Evolutionary conservation across 2,329 filamentous ascomycete species (phyloP), one percentile per base, ranked within the genome.

Genomic region (Didymella arachidicola): DNA sequence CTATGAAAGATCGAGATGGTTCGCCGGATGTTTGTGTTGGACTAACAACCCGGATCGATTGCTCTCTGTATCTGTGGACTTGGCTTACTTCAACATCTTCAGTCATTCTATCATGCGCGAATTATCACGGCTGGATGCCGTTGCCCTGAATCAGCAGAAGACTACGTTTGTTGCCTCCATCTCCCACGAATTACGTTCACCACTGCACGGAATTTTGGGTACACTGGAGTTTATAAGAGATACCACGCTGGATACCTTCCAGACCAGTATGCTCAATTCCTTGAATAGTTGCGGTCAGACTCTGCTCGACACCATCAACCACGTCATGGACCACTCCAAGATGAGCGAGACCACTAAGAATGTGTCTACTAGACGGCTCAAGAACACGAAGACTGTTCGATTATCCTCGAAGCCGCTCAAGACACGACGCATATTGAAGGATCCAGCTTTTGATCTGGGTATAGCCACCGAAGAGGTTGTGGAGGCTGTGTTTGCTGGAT

Each of bases 51-150:
- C 65, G 2, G 64, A 71, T 14, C 68, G 72, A 19, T n/a, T 73
- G 11, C 63, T 77, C 3, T 73, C 70, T 0, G 44, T 65, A 1
- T 66, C 64, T 4, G 64, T 70, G 25, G 74, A 78, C 44, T 58
- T 78, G 4, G 51, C 65, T 1, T 77, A 73, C n/a, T 72, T 77
- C 53, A 74, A 71, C 34, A 64, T 76, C 0, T 77, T 78, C 51
- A 71, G 74, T 25, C 81, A 83, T 52, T 81, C 82, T 0, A 82
- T 85, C 16, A 86, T 86, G 78, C 80, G 83, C 0, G 85, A 88
- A 52, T 75, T 88, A 0, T 79, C 82, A 0, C 78, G 82, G 2
- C 60, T 85, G 45, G 82, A 86, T 57, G 83, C 82, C 0, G 72
- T 82, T 34, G 80, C 81, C 29, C 66, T 71, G 16, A 69, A 70